These are phyloP conservation scores for Beta vulgaris DNA, from an alignment of 148 eudicot genomes.

Conservation along the genomic window DNA sequence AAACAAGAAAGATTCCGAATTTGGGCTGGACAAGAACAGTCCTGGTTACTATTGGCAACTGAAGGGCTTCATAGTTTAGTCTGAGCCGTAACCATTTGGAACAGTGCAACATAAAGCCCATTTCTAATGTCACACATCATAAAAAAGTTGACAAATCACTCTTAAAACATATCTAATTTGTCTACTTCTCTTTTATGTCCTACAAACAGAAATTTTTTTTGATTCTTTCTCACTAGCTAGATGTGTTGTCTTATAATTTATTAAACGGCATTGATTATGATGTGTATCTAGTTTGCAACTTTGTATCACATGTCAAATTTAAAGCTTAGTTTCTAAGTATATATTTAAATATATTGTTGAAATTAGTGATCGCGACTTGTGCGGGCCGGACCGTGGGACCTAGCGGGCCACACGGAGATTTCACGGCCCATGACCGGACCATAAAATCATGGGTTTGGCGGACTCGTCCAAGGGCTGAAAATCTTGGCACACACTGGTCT, in stretches of 20 bases:
- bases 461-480: no score
- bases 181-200: neutral
- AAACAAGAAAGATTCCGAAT: no score
- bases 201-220: neutral
- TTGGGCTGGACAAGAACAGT: neutral
- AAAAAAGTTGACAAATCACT: conserved; percentile 1
- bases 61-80: neutral
- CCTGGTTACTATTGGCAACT: neutral
- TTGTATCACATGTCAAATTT: conserved; percentile 1
- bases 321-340: neutral
- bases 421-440: no score
- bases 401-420: no score
- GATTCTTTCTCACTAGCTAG: neutral
- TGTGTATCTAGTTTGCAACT: neutral
- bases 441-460: no score
- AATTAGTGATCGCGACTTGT: no score
- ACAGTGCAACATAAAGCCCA: conserved; percentile 1
- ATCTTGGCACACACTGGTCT: no score
- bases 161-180: no score
- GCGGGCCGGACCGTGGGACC: no score
- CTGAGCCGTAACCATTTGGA: neutral
- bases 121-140: neutral
- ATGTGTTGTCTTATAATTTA: no score
- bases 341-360: no score
- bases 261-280: neutral